phyloP scores from a whole-genome alignment of 2,329 filamentous ascomycete genomes.

The Fonsecaea monophora region DNA sequence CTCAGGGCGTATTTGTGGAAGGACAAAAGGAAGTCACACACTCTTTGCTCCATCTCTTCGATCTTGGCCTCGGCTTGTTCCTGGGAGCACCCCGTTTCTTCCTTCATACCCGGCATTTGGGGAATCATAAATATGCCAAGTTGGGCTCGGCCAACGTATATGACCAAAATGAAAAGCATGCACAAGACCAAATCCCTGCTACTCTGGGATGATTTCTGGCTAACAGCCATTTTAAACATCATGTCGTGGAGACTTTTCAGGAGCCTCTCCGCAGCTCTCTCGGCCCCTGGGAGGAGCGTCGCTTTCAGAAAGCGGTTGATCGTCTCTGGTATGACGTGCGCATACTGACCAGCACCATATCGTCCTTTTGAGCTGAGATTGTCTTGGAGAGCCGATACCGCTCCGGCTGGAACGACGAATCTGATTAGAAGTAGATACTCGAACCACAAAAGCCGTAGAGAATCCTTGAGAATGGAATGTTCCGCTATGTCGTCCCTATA shows the following conservation, averaged over 20 bases:
- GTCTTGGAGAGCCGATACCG: slow-evolving; percentile 17
- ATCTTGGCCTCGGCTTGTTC: slow-evolving; percentile 25
- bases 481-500: slow-evolving; percentile 31
- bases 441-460: slow-evolving; percentile 33
- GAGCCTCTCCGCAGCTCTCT: slow-evolving; percentile 24
- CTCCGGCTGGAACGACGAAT: slow-evolving; percentile 24
- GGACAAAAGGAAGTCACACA: slow-evolving; percentile 30
- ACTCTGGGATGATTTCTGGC: slow-evolving; percentile 19
- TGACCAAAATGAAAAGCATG: slow-evolving; percentile 32
- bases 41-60: slow-evolving; percentile 31
- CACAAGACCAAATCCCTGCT: slow-evolving; percentile 31
- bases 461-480: slow-evolving; percentile 27
- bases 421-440: slow-evolving; percentile 33
- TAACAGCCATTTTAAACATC: slow-evolving; percentile 34
- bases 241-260: slow-evolving; percentile 31
- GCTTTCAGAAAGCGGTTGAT: slow-evolving; percentile 37
- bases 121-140: slow-evolving; percentile 23
- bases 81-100: slow-evolving; percentile 8
- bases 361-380: slow-evolving; percentile 21
- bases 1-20: slow-evolving; percentile 37
- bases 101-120: slow-evolving; percentile 14
- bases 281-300: slow-evolving; percentile 27
- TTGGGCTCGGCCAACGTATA: slow-evolving; percentile 32
- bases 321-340: slow-evolving; percentile 30
- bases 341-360: background rate